Evolutionary conservation across 139 green algal species (phyloP).

Genomic region (Chlamydomonas urium): DNA sequence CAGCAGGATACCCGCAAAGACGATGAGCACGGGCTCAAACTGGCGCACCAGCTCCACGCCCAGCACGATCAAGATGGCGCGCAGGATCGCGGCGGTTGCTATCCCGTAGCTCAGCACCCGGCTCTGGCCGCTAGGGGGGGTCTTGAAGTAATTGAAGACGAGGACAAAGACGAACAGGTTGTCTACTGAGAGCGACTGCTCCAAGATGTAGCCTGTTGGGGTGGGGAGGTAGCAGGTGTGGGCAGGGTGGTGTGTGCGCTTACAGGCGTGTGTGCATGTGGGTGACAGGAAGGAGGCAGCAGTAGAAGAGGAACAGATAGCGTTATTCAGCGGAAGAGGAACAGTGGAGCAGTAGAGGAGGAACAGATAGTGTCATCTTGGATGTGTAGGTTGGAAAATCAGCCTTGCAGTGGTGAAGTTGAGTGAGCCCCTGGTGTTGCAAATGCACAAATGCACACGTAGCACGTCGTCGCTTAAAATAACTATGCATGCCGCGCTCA

Average conservation of each 20-base stretch:
- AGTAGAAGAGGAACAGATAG: no score
- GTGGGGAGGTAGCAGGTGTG: background rate
- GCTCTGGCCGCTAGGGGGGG: conserved; percentile 58
- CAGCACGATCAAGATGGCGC: conserved; percentile 79
- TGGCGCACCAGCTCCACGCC: conserved; percentile 17
- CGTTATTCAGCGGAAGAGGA: no score
- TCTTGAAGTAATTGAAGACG: conserved; percentile 92
- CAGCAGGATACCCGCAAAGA: conserved; percentile 92
- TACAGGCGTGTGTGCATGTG: no score
- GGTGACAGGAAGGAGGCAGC: no score
- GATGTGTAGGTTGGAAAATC: no score
- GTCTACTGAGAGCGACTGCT: conserved; percentile 93
- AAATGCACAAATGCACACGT: no score
- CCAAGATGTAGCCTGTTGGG: conserved; percentile 86
- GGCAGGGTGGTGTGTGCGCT: background rate
- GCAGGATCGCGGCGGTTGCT: conserved; percentile 79
- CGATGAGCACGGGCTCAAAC: conserved; percentile 84
- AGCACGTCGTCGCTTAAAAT: no score
- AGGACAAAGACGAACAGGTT: conserved; percentile 99
- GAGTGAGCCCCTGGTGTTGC: no score
- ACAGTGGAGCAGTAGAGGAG: no score
- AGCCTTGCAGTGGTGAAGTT: no score
- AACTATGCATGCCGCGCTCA: no score
- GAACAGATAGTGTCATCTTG: no score
- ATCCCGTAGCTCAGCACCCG: conserved; percentile 92